phyloP scores from a whole-genome alignment of 2,329 filamentous ascomycete genomes.

The Aspergillus tanneri region DNA sequence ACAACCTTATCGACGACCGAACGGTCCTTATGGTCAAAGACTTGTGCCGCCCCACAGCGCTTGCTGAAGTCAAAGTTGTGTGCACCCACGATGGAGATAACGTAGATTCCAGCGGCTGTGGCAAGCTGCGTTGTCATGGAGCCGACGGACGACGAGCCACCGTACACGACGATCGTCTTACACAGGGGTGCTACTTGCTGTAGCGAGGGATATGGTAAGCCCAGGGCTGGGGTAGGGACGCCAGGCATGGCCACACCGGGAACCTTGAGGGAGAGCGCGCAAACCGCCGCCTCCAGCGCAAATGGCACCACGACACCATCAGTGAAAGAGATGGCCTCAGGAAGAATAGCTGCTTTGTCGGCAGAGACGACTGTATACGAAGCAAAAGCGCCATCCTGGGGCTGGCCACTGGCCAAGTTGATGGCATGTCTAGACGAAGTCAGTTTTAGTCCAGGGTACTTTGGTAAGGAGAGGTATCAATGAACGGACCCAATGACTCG shows the following conservation, averaged over 20 bases:
- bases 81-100: slow-evolving; percentile 40
- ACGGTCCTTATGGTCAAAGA: slow-evolving; percentile 40
- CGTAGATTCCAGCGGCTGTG: slow-evolving; percentile 39
- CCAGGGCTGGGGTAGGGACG: slow-evolving; percentile 23
- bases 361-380: slow-evolving; percentile 28
- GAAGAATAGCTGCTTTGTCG: slow-evolving; percentile 29
- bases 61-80: slow-evolving; percentile 39
- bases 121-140: slow-evolving; percentile 46
- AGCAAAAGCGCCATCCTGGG: slow-evolving; percentile 28
- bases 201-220: slow-evolving; percentile 23
- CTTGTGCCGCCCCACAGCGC: slow-evolving; percentile 35
- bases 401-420: slow-evolving; percentile 24
- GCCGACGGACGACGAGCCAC: slow-evolving; percentile 46
- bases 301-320: slow-evolving; percentile 41
- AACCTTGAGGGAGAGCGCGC: slow-evolving; percentile 23
- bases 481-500: slow-evolving; percentile 23
- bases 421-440: slow-evolving; percentile 14
- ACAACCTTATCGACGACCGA: slow-evolving; percentile 30
- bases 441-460: not conserved
- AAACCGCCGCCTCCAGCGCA: slow-evolving; percentile 33
- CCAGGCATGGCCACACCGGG: slow-evolving; percentile 9
- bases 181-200: slow-evolving; percentile 14
- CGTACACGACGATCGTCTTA: slow-evolving; percentile 44
- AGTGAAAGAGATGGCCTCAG: slow-evolving; percentile 31
- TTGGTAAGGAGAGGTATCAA: not conserved